Conservation (phyloP, 129 eudicot species). For the Flaveria ramosissima region DNA sequence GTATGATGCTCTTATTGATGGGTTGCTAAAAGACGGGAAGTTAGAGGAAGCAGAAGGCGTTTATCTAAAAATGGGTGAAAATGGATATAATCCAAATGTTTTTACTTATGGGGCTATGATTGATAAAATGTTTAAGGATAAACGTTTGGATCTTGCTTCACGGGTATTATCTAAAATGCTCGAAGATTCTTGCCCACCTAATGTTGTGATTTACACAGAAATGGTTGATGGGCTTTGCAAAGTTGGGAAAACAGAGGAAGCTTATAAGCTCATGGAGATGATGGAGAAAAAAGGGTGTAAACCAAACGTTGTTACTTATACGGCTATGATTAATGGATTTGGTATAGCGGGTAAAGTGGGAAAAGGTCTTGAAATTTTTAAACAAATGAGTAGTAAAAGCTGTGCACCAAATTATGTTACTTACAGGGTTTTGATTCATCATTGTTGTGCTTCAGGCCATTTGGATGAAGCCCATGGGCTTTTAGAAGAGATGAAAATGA, state of each 20-base stretch:
- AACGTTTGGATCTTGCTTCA: conserved; percentile 85
- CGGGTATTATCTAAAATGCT: conserved; percentile 83
- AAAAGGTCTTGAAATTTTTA: conserved; percentile 67
- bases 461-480: conserved; percentile 74
- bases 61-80: conserved; percentile 64
- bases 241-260: conserved; percentile 83
- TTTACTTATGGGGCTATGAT: conserved; percentile 83
- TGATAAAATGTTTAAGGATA: conserved; percentile 83
- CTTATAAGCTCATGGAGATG: conserved; percentile 84
- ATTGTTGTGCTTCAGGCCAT: conserved; percentile 61
- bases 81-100: conserved; percentile 67
- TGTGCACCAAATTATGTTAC: conserved; percentile 94
- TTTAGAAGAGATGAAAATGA: conserved; percentile 89
- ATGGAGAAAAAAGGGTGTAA: conserved; percentile 89
- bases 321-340: conserved; percentile 88
- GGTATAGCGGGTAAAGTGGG: conserved; percentile 69
- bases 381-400: conserved; percentile 63
- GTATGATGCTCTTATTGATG: conserved; percentile 94
- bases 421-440: conserved; percentile 66
- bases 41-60: conserved; percentile 80
- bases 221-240: conserved; percentile 96
- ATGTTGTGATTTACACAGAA: conserved; percentile 79
- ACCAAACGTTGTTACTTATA: conserved; percentile 94
- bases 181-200: conserved; percentile 71
- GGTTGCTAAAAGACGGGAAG: conserved; percentile 81